Conservation (phyloP, 2,329 filamentous ascomycete species). For the Colletotrichum neosansevieriae region DNA sequence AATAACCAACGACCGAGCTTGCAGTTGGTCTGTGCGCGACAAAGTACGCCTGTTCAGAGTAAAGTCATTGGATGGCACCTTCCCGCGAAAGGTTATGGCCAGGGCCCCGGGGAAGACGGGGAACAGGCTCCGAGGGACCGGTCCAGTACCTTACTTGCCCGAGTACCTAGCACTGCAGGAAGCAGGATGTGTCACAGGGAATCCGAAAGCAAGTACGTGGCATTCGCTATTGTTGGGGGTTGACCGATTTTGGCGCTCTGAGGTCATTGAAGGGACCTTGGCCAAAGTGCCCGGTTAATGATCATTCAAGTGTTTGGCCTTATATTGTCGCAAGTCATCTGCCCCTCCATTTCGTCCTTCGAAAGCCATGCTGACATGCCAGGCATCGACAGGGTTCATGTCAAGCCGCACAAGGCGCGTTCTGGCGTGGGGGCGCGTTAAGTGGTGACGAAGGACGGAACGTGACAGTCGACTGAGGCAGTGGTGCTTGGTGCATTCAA, state of each 20-base stretch:
- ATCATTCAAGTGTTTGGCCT: no score
- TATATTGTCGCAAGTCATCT: no score
- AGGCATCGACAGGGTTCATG: neutral
- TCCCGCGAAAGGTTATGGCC: neutral
- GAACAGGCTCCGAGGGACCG: conserved; percentile 30
- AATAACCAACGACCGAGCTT: conserved; percentile 15
- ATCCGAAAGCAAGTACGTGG: neutral
- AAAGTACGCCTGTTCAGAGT: conserved; percentile 7
- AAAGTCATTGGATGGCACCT: conserved; percentile 26
- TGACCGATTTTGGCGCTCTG: no score
- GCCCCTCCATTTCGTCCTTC: no score
- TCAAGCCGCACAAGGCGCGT: conserved; percentile 4
- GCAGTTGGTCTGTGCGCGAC: conserved; percentile 27
- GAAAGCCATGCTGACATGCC: neutral
- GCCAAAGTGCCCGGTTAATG: no score
- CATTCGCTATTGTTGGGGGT: no score
- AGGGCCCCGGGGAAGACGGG: conserved; percentile 13
- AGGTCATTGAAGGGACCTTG: no score
- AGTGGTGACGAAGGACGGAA: conserved; percentile 8
- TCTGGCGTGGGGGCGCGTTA: conserved; percentile 31
- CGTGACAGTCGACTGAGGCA: conserved; percentile 8
- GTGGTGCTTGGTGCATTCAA: conserved; percentile 22
- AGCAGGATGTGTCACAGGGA: conserved; percentile 7
- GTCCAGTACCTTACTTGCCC: neutral
- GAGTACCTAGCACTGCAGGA: neutral